These are phyloP conservation scores for Xanthoconium purpureum DNA, from an alignment of 768 basidiomycete genomes.

Conservation along the genomic window DNA sequence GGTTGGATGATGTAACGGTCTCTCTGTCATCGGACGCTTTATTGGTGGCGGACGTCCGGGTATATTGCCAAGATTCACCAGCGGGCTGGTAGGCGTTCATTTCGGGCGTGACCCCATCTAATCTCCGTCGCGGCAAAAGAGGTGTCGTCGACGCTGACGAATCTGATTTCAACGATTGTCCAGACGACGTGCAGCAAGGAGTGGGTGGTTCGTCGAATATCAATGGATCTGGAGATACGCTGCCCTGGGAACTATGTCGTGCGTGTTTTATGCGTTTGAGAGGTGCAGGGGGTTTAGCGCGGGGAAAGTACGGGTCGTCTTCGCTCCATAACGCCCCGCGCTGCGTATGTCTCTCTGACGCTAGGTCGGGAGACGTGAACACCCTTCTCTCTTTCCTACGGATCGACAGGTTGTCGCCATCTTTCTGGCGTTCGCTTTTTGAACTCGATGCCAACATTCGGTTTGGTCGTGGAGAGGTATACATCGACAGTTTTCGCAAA, in stretches of 20 bases:
- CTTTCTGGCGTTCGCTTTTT: not conserved
- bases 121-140: not conserved
- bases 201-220: not conserved
- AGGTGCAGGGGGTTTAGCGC: constrained; percentile 18
- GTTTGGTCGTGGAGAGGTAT: not conserved
- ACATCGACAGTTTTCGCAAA: not conserved
- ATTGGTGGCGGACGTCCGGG: not conserved
- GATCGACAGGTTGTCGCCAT: not conserved
- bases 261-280: constrained; percentile 9
- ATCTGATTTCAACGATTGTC: not conserved
- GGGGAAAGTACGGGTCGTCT: constrained; percentile 21
- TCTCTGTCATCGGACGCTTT: not conserved
- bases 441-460: not conserved
- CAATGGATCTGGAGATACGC: not conserved
- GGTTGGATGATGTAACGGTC: not conserved
- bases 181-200: not conserved
- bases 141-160: not conserved
- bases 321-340: constrained; percentile 12
- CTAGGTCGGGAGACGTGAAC: not conserved
- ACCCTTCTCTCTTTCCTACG: not conserved
- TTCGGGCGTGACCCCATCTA: not conserved
- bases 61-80: not conserved
- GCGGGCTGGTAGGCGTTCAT: too few species aligned
- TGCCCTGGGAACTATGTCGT: constrained; percentile 5
- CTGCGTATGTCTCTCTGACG: not conserved